Evolutionary conservation across 495 filamentous ascomycete species (phyloP).

Genomic region (Pyronema omphalodes): DNA sequence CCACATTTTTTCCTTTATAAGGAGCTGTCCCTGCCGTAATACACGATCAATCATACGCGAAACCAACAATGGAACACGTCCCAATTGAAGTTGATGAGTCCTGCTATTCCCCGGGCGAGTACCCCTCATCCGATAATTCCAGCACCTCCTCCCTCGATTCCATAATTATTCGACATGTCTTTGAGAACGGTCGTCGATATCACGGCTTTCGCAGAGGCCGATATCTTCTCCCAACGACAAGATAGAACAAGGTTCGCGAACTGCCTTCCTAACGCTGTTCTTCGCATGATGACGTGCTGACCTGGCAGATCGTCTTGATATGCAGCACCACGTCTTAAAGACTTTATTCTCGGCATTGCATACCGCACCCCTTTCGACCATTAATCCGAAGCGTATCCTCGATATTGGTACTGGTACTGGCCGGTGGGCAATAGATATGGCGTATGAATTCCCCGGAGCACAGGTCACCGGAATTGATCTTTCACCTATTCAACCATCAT

Average conservation of each 20-base stretch:
- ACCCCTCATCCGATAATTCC: background rate
- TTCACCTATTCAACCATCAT: constrained; percentile 42
- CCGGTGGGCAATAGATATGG: constrained; percentile 33
- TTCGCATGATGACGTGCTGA: background rate
- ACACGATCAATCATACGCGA: too few species aligned
- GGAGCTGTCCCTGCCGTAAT: too few species aligned
- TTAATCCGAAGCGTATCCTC: constrained; percentile 5
- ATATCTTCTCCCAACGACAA: constrained; percentile 48
- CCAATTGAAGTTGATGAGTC: background rate
- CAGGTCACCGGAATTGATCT: constrained; percentile 40
- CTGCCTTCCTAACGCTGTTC: background rate
- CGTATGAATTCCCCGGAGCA: constrained; percentile 29
- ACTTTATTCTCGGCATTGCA: constrained; percentile 26
- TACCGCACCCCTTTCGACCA: background rate
- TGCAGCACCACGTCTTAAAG: constrained; percentile 36
- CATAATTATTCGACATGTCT: background rate
- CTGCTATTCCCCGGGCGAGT: background rate
- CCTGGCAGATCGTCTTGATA: constrained; percentile 31
- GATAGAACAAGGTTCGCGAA: constrained; percentile 35
- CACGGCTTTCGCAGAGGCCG: constrained; percentile 43
- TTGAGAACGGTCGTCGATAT: constrained; percentile 47
- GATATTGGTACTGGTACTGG: constrained; percentile 19
- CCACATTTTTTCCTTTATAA: too few species aligned
- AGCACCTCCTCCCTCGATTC: background rate
- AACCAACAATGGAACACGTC: too few species aligned